Base-by-base conservation (phyloP, 495 filamentous ascomycete genomes). In the Evansstolkia leycettana region DNA sequence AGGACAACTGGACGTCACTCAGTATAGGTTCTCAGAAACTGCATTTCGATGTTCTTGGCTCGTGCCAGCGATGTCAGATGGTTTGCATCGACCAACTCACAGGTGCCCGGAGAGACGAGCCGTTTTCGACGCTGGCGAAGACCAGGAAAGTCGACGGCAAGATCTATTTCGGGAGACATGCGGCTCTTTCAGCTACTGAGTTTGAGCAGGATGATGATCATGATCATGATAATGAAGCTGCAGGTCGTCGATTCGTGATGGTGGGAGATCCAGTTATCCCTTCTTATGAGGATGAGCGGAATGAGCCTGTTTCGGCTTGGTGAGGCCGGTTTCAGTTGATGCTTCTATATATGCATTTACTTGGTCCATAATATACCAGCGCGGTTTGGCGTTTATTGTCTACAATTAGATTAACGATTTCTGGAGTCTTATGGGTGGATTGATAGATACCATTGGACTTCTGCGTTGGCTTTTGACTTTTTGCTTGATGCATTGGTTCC, bases 21-120 rank as follows among this genome's bases (percentile, higher is more conserved):
- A 47, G 45, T 1, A 60, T 70, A 15, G 61, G 62, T 0, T 39
- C 58, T 0, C 37, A 47, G 5, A 39, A 53, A 25, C 37, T 64
- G 24, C 48, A 60, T 2, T 80, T 84, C 34, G 66, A 82, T 46
- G 73, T 88, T 40, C 61, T 95, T 3, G 88, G 84, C 0, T 70
- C 77, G 13, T 98, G 90, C 48, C 70, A 87, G 24, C 62, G 90
- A 11, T 98, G 90, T 41, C 86, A 94, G 46, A 94, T 98, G 84
- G 80, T 98, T 9, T 95, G 89, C 51, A 72, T 95, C 29, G 76
- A 98, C 42, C 90, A 94, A 47, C 58, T 77, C 12, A 92, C 82
- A 4, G 89, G 77, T 0, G 68, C 75, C 31, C 81, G 75, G 54
- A 71, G 76, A 27, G 73, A 84, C 40, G 88, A 95, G 52, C 90